phyloP scores from a whole-genome alignment of 2,329 filamentous ascomycete species.

The Coniochaeta prunicola region DNA sequence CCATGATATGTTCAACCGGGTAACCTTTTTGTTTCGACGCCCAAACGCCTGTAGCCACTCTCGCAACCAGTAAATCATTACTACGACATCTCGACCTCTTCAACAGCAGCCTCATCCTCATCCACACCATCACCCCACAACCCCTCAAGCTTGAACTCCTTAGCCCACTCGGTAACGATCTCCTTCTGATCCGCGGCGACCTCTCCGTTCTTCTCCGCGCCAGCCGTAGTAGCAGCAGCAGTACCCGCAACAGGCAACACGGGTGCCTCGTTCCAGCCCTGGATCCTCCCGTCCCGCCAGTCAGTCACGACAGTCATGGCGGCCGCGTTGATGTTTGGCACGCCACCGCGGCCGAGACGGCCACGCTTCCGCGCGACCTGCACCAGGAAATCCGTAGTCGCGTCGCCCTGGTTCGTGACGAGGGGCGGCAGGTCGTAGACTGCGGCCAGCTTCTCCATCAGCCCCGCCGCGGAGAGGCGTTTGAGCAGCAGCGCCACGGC shows the following conservation, averaged over 20 bases:
- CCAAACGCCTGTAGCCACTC: conserved; percentile 6
- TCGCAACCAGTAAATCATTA: conserved; percentile 16
- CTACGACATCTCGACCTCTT: conserved; percentile 45
- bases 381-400: conserved; percentile 84
- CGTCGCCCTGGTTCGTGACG: conserved; percentile 63
- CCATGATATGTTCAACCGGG: neutral
- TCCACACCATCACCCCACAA: conserved; percentile 66
- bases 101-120: conserved; percentile 15
- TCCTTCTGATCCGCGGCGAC: conserved; percentile 64
- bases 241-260: conserved; percentile 47
- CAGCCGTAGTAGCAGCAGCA: conserved; percentile 23
- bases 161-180: conserved; percentile 87
- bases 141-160: conserved; percentile 91
- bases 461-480: conserved; percentile 63
- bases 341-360: conserved; percentile 76
- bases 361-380: conserved; percentile 93
- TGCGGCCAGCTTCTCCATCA: conserved; percentile 71
- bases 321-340: conserved; percentile 81
- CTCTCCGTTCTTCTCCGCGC: conserved; percentile 29
- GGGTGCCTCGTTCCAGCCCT: conserved; percentile 82
- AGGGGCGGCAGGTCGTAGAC: conserved; percentile 82
- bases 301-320: conserved; percentile 94
- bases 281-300: conserved; percentile 91
- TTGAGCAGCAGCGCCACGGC: conserved; percentile 80
- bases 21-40: conserved; percentile 3